These are phyloP conservation scores for Endoconidiophora laricicola DNA, from an alignment of 2,329 filamentous ascomycete species.

Conservation along the genomic window DNA sequence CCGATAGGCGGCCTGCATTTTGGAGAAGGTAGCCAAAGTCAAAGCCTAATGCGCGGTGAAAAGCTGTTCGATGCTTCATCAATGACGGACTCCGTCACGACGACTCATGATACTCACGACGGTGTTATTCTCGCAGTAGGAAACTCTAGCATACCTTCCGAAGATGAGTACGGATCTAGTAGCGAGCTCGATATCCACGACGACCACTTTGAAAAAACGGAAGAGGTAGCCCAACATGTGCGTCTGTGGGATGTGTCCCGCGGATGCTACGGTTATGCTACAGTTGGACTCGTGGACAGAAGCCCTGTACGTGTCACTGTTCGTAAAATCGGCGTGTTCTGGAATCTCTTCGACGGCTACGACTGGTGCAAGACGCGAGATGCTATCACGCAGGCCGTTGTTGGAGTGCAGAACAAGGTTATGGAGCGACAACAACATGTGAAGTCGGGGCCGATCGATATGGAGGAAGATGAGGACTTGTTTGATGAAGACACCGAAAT, in stretches of 20 bases:
- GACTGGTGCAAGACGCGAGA: constrained; percentile 86
- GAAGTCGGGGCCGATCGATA: constrained; percentile 17
- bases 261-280: constrained; percentile 55
- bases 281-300: constrained; percentile 40
- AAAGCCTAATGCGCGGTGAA: constrained; percentile 18
- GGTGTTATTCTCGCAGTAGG: constrained; percentile 20
- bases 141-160: not conserved
- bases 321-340: constrained; percentile 81
- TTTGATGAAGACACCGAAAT: constrained; percentile 73
- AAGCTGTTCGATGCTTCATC: constrained; percentile 31
- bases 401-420: constrained; percentile 70
- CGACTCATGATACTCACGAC: constrained; percentile 21
- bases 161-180: constrained; percentile 26
- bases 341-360: constrained; percentile 96
- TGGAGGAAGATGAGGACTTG: constrained; percentile 37
- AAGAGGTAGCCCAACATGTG: constrained; percentile 46
- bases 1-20: not conserved
- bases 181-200: constrained; percentile 57
- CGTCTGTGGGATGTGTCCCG: constrained; percentile 66
- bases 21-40: not conserved
- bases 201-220: constrained; percentile 54
- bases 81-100: constrained; percentile 11
- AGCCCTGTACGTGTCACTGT: constrained; percentile 65
- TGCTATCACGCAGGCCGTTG: constrained; percentile 71
- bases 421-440: constrained; percentile 27